These are phyloP conservation scores for Suillus clintonianus DNA, from an alignment of 768 basidiomycete genomes.

Conservation along the genomic window DNA sequence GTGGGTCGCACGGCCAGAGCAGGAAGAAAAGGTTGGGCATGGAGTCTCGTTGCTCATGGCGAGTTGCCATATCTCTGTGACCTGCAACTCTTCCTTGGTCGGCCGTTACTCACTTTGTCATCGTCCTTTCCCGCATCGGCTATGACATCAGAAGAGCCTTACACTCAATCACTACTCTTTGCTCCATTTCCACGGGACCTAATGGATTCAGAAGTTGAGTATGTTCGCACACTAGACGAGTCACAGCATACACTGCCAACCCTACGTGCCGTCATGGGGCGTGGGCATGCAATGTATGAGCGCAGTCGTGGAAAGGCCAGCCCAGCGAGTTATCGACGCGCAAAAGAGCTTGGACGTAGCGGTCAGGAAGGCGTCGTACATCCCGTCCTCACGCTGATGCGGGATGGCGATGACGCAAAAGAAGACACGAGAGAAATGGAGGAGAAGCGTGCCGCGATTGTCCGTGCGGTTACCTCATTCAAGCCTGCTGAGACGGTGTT, in stretches of 20 bases:
- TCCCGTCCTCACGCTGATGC: conserved; percentile 57
- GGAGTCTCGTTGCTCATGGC: conserved; percentile 84
- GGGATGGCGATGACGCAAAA: conserved; percentile 37
- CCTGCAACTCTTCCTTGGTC: conserved; percentile 87
- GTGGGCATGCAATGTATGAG: conserved; percentile 93
- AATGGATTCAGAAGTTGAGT: conserved; percentile 85
- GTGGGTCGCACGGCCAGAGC: conserved; percentile 97
- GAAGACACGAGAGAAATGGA: conserved; percentile 38
- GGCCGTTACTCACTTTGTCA: conserved; percentile 60
- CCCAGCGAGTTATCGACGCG: conserved; percentile 79
- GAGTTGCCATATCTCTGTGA: conserved; percentile 93
- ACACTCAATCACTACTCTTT: conserved; percentile 73
- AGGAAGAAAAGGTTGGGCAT: conserved; percentile 93
- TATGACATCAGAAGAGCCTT: conserved; percentile 57
- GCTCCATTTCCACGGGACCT: conserved; percentile 80
- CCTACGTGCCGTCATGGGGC: conserved; percentile 79
- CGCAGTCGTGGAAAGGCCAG: conserved; percentile 91
- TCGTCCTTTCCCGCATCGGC: conserved; percentile 28
- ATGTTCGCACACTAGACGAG: conserved; percentile 65
- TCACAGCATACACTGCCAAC: conserved; percentile 62
- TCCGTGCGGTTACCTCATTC: conserved; percentile 80
- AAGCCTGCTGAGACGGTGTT: conserved; percentile 88
- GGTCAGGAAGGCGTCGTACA: conserved; percentile 62
- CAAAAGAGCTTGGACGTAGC: conserved; percentile 80
- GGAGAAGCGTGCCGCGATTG: conserved; percentile 60